A percentile compares a stretch with the other conserved stretches of the same genome.
Conservation (phyloP, 306 rosid genomes). For the Castanea sativa region DNA sequence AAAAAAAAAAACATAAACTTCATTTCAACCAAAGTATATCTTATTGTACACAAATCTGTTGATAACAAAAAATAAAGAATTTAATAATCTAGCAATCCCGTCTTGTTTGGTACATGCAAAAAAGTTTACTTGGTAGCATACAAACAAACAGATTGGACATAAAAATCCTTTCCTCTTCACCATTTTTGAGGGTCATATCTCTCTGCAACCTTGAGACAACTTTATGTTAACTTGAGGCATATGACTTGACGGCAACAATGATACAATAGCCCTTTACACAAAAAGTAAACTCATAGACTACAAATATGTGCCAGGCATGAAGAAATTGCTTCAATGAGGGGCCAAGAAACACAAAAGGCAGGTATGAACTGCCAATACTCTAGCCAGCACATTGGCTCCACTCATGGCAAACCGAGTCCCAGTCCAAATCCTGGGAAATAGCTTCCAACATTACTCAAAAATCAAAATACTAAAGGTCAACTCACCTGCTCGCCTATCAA, state of each 20-base stretch:
- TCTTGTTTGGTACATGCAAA: conserved; percentile 31
- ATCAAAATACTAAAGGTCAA: conserved; percentile 31
- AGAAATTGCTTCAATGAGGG: conserved; percentile 36
- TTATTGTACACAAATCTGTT: conserved; percentile 39
- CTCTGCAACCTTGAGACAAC: conserved; percentile 22
- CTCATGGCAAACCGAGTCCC: conserved; percentile 4
- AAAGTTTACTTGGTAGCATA: conserved; percentile 25
- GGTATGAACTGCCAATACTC: conserved; percentile 26
- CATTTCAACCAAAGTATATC: conserved; percentile 25
- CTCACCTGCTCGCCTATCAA: conserved; percentile 96
- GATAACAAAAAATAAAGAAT: conserved; percentile 44
- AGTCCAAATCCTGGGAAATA: conserved; percentile 7
- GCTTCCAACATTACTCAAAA: conserved; percentile 29
- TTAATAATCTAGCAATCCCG: conserved; percentile 30
- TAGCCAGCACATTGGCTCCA: conserved; percentile 17
- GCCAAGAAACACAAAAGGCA: conserved; percentile 26
- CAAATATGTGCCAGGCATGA: conserved; percentile 38
- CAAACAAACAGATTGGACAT: conserved; percentile 22
- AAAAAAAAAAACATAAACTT: conserved; percentile 9
- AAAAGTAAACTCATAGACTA: conserved; percentile 25
- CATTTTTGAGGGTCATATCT: conserved; percentile 7
- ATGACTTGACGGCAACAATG: conserved; percentile 42
- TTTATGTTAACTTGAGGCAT: background rate
- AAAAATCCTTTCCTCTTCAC: conserved; percentile 14
- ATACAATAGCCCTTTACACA: conserved; percentile 34